Evolutionary conservation across 352 stramenopile genomes (phyloP), one percentile per base, ranked within the genome.

Genomic region (Phytophthora constricta): DNA sequence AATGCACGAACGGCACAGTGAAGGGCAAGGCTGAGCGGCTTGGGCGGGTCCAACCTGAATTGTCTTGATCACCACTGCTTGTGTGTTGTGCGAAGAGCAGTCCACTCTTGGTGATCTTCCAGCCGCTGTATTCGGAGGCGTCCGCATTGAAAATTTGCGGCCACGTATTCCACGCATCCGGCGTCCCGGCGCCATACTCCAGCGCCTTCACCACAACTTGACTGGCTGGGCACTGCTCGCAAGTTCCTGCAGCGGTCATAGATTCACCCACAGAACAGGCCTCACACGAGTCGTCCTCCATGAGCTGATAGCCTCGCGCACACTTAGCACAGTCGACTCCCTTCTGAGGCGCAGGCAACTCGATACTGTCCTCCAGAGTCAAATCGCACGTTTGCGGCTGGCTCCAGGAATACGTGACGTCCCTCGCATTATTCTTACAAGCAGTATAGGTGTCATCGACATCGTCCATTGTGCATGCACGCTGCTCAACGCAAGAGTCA

Each of bases 41-140:
- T 0, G 62, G 71, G 1, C 68, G 70, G 48, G 41, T 73, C 68
- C 54, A 80, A 19, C 55, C 54, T 23, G 52, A 28, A 49, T 42
- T 25, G 46, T 76, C 58, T 50, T 68, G 11, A 16, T 78, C 72
- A 60, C 27, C 27, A 11, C 26, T 64, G 23, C 31, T 54, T 2
- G 62, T 70, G 63, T 74, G 67, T 25, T 80, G 58, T 2, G 65
- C 56, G 50, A 91, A 91, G 14, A 76, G n/a, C 11, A 89, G 17
- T 0, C 80, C 85, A 25, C 85, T 78, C 42, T 86, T 79, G 16
- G 82, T 89, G 11, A 93, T 68, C 62, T 88, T 90, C 85, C 85
- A 93, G 2, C 83, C 85, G 4, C 57, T 61, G 23, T 67, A 51
- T 43, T 77, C 70, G 4, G 85, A 76, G 2, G 64, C 61, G 5